phyloP scores from a whole-genome alignment of 345 rosid species.

The Erysimum cheiranthoides region DNA sequence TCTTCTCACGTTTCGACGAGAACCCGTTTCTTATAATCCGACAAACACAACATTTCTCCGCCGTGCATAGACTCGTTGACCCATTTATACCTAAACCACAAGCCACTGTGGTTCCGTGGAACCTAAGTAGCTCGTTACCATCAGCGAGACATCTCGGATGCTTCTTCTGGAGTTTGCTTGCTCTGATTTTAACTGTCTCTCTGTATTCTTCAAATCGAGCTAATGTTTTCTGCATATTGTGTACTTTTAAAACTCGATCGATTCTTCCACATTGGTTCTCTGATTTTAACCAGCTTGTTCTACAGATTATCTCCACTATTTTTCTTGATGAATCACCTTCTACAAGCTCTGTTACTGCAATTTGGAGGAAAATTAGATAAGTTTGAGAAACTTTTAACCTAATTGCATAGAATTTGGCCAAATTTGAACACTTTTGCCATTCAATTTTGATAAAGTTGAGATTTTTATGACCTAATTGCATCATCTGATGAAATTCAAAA shows the following conservation, averaged over 20 bases:
- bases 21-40: constrained; percentile 79
- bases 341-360: constrained; percentile 89
- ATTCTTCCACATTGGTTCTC: constrained; percentile 90
- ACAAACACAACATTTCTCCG: constrained; percentile 84
- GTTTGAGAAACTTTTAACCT: not conserved
- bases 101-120: constrained; percentile 82
- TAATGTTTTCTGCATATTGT: constrained; percentile 92
- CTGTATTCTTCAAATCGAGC: constrained; percentile 94
- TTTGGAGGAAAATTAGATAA: not conserved
- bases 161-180: constrained; percentile 84
- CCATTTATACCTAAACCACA: constrained; percentile 91
- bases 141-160: constrained; percentile 96
- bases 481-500: not conserved
- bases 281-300: constrained; percentile 88
- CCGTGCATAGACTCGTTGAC: constrained; percentile 74
- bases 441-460: constrained; percentile 5
- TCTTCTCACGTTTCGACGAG: constrained; percentile 79
- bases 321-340: constrained; percentile 98
- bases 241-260: constrained; percentile 90
- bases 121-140: constrained; percentile 93
- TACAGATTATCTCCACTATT: constrained; percentile 96
- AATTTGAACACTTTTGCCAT: not conserved
- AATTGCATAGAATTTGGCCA: not conserved
- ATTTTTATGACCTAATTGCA: not conserved
- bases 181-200: constrained; percentile 84